Evolutionary conservation across 1,284 basidiomycete genomes (phyloP), one percentile per base, ranked within the genome.

Genomic region (Ceratobasidium sp.): DNA sequence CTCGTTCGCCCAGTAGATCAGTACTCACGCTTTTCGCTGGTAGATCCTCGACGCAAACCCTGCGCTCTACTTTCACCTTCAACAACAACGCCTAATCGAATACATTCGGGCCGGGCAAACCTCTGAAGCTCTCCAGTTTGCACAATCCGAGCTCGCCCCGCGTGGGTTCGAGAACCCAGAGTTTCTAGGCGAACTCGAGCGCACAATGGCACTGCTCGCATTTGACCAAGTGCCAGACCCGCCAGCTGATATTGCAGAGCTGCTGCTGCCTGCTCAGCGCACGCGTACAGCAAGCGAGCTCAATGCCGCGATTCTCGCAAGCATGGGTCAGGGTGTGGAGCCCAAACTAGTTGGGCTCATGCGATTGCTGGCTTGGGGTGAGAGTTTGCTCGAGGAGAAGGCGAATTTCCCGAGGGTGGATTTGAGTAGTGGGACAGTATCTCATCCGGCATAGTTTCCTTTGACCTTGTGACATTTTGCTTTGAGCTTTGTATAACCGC

Each of bases 11-110:
- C 73, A 48, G 72, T 49, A 4, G 54, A 42, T 61, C 62, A 21
- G 23, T 72, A 74, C 74, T 61, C 33, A 72, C 77, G 46, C 59
- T 28, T 59, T 74, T 58, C 70, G 74, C 25, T 12, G 80, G n/a
- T 12, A 99, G 96, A 97, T 98, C 77, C 85, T 98, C 77, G 96
- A 98, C 80, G 94, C 91, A 30, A 95, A 96, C 79, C 93, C 92
- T 3, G 86, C 87, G 2, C 83, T 97, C 60, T 96, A 95, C 79
- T 97, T 98, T 81, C 93, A 92, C 77, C 86, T 97, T 7, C 94
- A 97, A 78, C 94, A 98, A 76, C 93, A 97, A 79, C 93, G 92
- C 75, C 84, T 99, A 48, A 98, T 98, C 79, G 97, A 99, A 82
- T 89, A 89, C 76, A 98, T 99, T 77, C 91, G 96, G 0, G 86